These are phyloP conservation scores for Erythrobasidium hasegawianum DNA, from an alignment of 1,284 basidiomycete species.

Conservation along the genomic window DNA sequence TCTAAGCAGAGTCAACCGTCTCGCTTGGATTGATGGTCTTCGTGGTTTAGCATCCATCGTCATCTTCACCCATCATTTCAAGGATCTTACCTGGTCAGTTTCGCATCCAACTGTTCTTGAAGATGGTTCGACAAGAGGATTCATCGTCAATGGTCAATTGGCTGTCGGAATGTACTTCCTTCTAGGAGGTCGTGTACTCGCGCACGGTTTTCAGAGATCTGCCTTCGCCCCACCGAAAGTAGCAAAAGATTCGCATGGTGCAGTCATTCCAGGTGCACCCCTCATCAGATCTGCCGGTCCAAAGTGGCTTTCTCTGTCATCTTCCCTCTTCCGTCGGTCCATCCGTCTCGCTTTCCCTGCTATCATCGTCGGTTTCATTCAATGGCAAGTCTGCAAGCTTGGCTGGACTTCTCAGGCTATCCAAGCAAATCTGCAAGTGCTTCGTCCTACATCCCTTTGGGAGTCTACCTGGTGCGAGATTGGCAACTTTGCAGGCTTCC, in stretches of 20 bases:
- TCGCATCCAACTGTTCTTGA: conserved; percentile 47
- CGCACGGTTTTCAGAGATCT: conserved; percentile 49
- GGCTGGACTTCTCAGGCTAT: conserved; percentile 46
- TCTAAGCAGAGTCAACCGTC: conserved; percentile 46
- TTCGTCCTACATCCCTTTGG: conserved; percentile 48
- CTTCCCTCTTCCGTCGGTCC: conserved; percentile 50
- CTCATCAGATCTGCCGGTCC: conserved; percentile 45
- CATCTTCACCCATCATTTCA: conserved; percentile 51
- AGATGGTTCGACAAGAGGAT: conserved; percentile 47
- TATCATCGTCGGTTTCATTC: conserved; percentile 49
- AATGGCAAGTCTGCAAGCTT: conserved; percentile 47
- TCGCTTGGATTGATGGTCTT: conserved; percentile 51
- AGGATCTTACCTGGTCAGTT: conserved; percentile 49
- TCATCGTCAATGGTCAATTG: conserved; percentile 48
- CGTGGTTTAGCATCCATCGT: conserved; percentile 50
- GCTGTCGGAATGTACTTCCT: conserved; percentile 50
- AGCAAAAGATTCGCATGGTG: conserved; percentile 47
- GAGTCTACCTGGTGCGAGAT: conserved; percentile 50
- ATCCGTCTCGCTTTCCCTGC: conserved; percentile 50
- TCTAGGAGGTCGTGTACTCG: conserved; percentile 50
- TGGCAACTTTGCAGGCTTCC: conserved; percentile 49
- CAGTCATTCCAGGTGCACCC: conserved; percentile 46
- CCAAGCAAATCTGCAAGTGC: conserved; percentile 43
- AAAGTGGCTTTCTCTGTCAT: conserved; percentile 48
- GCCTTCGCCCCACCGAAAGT: conserved; percentile 47